These are phyloP conservation scores for Saccharomycopsis microspora DNA, from an alignment of 805 yeast species.

Conservation along the genomic window DNA sequence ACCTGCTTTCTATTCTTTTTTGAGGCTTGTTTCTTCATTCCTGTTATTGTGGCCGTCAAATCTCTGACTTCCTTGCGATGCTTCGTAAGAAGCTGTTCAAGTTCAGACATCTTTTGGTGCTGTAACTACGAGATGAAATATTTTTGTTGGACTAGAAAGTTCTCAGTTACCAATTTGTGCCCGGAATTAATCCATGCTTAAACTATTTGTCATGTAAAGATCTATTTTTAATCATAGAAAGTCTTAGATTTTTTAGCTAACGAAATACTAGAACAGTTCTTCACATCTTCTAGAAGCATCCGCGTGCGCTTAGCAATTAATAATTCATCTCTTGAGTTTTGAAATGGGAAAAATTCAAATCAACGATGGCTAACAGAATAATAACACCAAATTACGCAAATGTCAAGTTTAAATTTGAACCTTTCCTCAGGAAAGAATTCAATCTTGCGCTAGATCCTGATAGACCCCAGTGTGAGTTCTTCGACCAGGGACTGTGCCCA, in stretches of 20 bases:
- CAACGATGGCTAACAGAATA: conserved; percentile 18
- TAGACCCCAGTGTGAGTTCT: conserved; percentile 76
- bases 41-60: conserved; percentile 54
- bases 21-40: conserved; percentile 73
- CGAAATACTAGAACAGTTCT: no score
- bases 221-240: no score
- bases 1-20: conserved; percentile 69
- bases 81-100: conserved; percentile 40
- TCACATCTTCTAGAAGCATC: no score
- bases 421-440: conserved; percentile 69
- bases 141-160: no score
- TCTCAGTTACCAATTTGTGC: no score
- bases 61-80: conserved; percentile 66
- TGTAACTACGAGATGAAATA: no score
- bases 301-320: no score
- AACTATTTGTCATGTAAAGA: no score
- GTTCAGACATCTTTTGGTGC: neutral
- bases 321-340: no score
- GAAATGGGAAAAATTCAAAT: neutral
- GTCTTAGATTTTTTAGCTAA: no score
- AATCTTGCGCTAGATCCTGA: conserved; percentile 80
- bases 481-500: conserved; percentile 63
- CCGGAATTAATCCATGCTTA: no score
- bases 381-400: conserved; percentile 17
- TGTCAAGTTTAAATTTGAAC: conserved; percentile 60